Percentiles rank a stretch among this genome's conserved stretches.
Evolutionary conservation across 2,329 filamentous ascomycete species (phyloP).

Genomic region (Fusarium sp.): DNA sequence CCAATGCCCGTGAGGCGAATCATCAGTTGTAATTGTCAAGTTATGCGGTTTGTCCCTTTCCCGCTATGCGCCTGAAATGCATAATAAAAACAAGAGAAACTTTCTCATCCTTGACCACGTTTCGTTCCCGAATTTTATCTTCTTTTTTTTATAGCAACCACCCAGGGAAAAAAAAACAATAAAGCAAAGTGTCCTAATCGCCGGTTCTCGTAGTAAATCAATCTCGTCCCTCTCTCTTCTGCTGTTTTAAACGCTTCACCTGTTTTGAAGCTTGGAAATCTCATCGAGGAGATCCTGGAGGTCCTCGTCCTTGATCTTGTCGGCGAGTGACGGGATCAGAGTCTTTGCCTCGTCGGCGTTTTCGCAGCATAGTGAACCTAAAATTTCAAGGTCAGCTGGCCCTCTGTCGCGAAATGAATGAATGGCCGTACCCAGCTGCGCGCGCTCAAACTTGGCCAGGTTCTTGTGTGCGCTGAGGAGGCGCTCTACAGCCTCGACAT

Average conservation of each 20-base stretch:
- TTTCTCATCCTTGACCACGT: background rate
- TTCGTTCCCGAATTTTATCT: background rate
- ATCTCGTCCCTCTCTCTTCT: background rate
- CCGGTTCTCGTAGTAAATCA: background rate
- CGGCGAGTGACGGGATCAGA: constrained; percentile 86
- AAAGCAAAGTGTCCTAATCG: background rate
- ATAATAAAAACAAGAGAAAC: constrained; percentile 10
- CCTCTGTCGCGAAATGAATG: background rate
- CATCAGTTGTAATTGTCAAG: constrained; percentile 19
- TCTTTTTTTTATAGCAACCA: constrained; percentile 11
- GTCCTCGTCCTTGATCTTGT: constrained; percentile 92
- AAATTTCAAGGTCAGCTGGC: constrained; percentile 1
- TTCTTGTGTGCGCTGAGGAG: constrained; percentile 83
- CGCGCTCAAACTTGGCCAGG: constrained; percentile 92
- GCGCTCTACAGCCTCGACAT: constrained; percentile 92
- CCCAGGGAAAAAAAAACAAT: constrained; percentile 11
- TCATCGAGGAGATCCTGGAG: constrained; percentile 90
- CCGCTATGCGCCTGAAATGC: constrained; percentile 48
- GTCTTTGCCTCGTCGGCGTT: constrained; percentile 96
- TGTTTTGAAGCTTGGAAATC: constrained; percentile 79
- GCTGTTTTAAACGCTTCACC: constrained; percentile 41
- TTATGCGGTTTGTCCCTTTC: constrained; percentile 33
- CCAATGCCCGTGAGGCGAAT: constrained; percentile 25
- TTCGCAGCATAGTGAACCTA: constrained; percentile 92
- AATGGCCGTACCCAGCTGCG: constrained; percentile 78